phyloP scores from a whole-genome alignment of 306 rosid species.

The Calophaca sinica region DNA sequence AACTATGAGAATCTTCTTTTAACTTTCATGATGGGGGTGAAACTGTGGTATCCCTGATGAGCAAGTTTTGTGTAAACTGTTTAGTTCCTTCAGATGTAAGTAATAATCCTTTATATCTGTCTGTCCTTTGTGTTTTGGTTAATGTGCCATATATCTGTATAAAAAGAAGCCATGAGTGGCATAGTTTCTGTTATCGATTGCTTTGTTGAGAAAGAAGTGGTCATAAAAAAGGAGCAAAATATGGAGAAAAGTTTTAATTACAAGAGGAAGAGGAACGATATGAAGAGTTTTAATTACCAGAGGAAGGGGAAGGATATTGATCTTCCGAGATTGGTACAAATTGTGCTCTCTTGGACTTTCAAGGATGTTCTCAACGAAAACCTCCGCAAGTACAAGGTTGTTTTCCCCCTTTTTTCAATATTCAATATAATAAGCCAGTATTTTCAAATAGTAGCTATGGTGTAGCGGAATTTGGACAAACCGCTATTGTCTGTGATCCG shows the following conservation, averaged over 20 bases:
- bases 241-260: constrained; percentile 1
- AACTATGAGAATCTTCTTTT: constrained; percentile 37
- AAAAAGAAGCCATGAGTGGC: constrained; percentile 34
- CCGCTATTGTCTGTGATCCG: too few species aligned
- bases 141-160: background rate
- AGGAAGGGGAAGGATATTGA: constrained; percentile 24
- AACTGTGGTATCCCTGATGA: constrained; percentile 10
- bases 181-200: background rate
- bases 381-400: constrained; percentile 46
- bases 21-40: constrained; percentile 17
- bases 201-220: constrained; percentile 11
- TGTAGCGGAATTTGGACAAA: too few species aligned
- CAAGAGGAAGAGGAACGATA: constrained; percentile 11
- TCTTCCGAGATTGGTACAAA: constrained; percentile 39
- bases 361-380: constrained; percentile 47
- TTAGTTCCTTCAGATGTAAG: constrained; percentile 43
- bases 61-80: constrained; percentile 37
- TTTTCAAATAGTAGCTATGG: too few species aligned
- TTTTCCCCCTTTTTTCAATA: background rate
- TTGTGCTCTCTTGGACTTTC: constrained; percentile 50
- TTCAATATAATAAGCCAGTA: too few species aligned
- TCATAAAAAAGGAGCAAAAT: background rate
- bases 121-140: background rate
- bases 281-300: background rate
- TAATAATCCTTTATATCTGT: constrained; percentile 21